These are phyloP conservation scores for Rhizopus delemar DNA, from an alignment of 371 early-diverging fungal species.

Conservation along the genomic window DNA sequence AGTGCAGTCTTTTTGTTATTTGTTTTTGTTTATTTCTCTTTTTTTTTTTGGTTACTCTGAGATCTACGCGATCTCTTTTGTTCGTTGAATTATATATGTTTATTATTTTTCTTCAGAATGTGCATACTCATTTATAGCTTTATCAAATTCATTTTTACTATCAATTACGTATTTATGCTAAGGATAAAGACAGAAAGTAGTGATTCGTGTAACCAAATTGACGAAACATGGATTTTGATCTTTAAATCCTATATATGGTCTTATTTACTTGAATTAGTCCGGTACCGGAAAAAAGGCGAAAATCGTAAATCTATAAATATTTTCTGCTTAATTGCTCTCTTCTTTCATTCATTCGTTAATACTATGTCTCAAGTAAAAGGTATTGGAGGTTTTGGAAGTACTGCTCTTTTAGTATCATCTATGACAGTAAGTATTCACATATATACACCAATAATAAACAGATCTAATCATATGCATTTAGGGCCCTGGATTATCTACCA, in stretches of 20 bases:
- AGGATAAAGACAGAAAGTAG: too few species aligned
- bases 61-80: too few species aligned
- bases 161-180: too few species aligned
- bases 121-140: too few species aligned
- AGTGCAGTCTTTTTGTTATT: too few species aligned
- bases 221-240: background rate
- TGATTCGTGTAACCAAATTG: too few species aligned
- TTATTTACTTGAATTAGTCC: constrained; percentile 16
- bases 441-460: background rate
- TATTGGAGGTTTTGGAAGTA: constrained; percentile 41
- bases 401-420: constrained; percentile 44
- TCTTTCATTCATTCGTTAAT: background rate
- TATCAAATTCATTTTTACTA: too few species aligned
- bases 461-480: background rate
- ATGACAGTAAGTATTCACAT: constrained; percentile 37
- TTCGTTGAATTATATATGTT: too few species aligned
- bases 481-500: constrained; percentile 51
- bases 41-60: too few species aligned
- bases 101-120: too few species aligned
- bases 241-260: constrained; percentile 17
- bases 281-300: constrained; percentile 16
- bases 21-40: too few species aligned
- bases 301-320: background rate
- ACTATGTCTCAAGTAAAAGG: constrained; percentile 27
- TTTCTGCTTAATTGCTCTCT: background rate